Percentiles rank a stretch among this genome's conserved stretches.
Evolutionary conservation across 2,329 filamentous ascomycete genomes (phyloP).

Genomic region (Bimuria novae-zelandiae): DNA sequence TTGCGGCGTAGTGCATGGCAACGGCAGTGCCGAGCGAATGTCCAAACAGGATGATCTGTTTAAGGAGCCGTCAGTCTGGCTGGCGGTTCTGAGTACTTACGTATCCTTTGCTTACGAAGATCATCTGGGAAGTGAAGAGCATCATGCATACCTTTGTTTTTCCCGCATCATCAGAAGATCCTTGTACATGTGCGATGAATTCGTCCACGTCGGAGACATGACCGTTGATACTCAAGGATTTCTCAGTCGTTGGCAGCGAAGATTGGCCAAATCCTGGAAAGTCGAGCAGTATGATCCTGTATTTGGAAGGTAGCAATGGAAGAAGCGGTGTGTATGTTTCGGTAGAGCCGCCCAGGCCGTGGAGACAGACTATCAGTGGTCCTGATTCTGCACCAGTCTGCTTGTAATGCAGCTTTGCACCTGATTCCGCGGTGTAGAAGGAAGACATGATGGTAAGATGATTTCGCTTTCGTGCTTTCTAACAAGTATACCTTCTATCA

Average conservation of each 20-base stretch:
- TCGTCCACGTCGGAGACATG: slow-evolving; percentile 13
- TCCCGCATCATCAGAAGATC: not conserved
- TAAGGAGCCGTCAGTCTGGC: too few relatives aligned
- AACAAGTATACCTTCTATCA: too few relatives aligned
- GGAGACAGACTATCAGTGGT: slow-evolving; percentile 6
- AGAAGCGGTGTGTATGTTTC: slow-evolving; percentile 5
- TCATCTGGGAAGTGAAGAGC: not conserved
- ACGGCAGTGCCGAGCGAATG: slow-evolving; percentile 6
- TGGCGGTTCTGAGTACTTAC: too few relatives aligned
- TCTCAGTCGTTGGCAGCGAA: not conserved
- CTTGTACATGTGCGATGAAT: slow-evolving; percentile 8
- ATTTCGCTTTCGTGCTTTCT: not conserved
- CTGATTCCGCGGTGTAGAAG: not conserved
- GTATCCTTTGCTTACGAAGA: too few relatives aligned
- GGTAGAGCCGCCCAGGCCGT: slow-evolving; percentile 7
- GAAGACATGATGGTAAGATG: not conserved
- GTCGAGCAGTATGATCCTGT: slow-evolving; percentile 5
- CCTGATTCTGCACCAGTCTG: not conserved
- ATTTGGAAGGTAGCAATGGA: not conserved
- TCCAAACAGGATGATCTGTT: not conserved
- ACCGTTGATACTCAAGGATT: not conserved
- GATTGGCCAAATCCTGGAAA: slow-evolving; percentile 4
- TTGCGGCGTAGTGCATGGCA: slow-evolving; percentile 8
- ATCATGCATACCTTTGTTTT: not conserved
- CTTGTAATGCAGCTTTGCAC: slow-evolving; percentile 1